Conservation (phyloP, 2,329 filamentous ascomycete species). For the Triangularia setosa region DNA sequence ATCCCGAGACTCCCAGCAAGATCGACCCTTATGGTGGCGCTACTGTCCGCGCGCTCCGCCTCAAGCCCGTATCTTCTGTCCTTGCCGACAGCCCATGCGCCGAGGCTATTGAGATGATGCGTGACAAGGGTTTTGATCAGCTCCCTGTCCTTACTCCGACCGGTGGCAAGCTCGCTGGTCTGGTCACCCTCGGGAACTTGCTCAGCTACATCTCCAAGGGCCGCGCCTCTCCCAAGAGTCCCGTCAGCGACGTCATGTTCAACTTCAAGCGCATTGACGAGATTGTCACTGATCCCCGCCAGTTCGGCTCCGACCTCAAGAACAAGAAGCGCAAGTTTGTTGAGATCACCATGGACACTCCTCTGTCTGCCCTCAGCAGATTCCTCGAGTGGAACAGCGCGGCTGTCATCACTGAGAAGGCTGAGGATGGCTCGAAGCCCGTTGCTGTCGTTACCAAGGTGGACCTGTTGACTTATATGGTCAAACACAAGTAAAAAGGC, state of each 20-base stretch:
- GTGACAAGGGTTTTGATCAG: constrained; percentile 96
- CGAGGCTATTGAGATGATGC: constrained; percentile 95
- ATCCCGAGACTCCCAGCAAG: constrained; percentile 31
- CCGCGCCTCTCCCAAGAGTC: constrained; percentile 68
- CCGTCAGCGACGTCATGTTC: constrained; percentile 91
- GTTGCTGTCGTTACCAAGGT: constrained; percentile 95
- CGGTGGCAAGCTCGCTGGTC: constrained; percentile 72
- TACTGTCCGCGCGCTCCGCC: constrained; percentile 75
- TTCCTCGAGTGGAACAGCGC: constrained; percentile 99
- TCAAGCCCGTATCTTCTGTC: constrained; percentile 92
- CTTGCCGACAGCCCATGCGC: constrained; percentile 66
- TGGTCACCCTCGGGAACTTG: constrained; percentile 92
- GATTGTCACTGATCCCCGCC: constrained; percentile 81
- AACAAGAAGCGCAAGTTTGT: constrained; percentile 70
- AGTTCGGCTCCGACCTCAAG: constrained; percentile 45
- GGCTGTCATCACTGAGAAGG: constrained; percentile 82
- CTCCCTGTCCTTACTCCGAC: constrained; percentile 77
- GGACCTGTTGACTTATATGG: constrained; percentile 87
- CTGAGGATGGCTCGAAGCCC: constrained; percentile 63
- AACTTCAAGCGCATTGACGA: constrained; percentile 85
- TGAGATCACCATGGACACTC: constrained; percentile 89
- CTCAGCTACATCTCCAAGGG: constrained; percentile 85
- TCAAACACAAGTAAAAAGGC: constrained; percentile 53
- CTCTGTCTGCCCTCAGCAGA: constrained; percentile 74
- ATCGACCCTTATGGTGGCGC: constrained; percentile 71